phyloP scores from a whole-genome alignment of 169 alveolate genomes.

The Plasmodium vinckei region DNA sequence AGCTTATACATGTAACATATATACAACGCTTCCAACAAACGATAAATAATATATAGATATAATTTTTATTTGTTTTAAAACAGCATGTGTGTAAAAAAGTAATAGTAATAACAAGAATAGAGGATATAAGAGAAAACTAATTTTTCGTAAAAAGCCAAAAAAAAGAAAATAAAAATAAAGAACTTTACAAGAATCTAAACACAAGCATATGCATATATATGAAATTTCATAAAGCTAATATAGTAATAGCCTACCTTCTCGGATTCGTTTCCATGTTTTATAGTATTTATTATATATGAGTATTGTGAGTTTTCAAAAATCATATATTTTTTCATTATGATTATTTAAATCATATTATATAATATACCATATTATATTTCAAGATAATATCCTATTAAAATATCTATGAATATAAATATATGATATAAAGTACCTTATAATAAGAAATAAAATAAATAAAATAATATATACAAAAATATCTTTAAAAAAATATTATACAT shows the following conservation, averaged over 20 bases:
- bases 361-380: conserved; percentile 2
- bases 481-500: background rate
- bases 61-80: no score
- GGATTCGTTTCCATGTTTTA: conserved; percentile 76
- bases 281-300: conserved; percentile 70
- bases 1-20: background rate
- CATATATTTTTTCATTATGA: conserved; percentile 67
- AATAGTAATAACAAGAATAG: no score
- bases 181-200: background rate
- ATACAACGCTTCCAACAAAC: background rate
- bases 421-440: background rate
- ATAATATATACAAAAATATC: background rate
- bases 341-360: conserved; percentile 7
- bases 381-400: no score
- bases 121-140: no score
- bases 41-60: background rate
- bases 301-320: conserved; percentile 51
- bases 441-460: background rate
- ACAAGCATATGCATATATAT: background rate
- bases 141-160: no score
- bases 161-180: background rate
- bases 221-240: background rate
- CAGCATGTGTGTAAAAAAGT: no score
- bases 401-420: background rate
- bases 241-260: conserved; percentile 51